phyloP scores from a whole-genome alignment of 208 protist genomes.

The Angomonas deanei region DNA sequence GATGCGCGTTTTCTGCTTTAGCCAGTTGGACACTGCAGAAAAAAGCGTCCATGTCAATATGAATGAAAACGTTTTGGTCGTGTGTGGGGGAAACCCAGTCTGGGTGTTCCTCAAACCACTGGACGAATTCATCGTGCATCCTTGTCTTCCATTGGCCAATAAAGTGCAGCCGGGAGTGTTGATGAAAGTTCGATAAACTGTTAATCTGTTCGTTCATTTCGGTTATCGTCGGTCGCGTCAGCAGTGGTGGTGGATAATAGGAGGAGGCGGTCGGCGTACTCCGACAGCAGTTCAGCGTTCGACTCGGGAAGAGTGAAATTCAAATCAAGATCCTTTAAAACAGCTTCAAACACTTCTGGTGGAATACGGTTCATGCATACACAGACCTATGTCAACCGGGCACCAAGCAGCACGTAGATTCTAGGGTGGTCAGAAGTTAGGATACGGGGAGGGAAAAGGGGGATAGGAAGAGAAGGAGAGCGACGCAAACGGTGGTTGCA shows the following conservation, averaged over 20 bases:
- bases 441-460: no score
- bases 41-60: conserved; percentile 95
- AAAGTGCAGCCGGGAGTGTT: conserved; percentile 90
- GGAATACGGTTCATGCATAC: no score
- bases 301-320: no score
- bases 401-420: no score
- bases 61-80: conserved; percentile 62
- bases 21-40: conserved; percentile 90
- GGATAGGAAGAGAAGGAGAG: no score
- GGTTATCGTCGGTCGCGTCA: conserved; percentile 6
- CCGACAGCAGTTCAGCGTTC: no score
- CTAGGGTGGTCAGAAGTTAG: no score
- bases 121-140: conserved; percentile 60
- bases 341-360: no score
- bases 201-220: conserved; percentile 49
- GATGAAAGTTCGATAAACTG: conserved; percentile 82
- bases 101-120: conserved; percentile 54
- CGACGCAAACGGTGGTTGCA: no score
- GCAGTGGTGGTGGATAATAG: neutral
- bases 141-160: conserved; percentile 90
- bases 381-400: no score
- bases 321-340: no score
- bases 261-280: no score
- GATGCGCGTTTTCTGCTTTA: conserved; percentile 72
- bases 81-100: conserved; percentile 56